Conservation (phyloP, 2,329 filamentous ascomycete species). For the Ophiostoma sp. region DNA sequence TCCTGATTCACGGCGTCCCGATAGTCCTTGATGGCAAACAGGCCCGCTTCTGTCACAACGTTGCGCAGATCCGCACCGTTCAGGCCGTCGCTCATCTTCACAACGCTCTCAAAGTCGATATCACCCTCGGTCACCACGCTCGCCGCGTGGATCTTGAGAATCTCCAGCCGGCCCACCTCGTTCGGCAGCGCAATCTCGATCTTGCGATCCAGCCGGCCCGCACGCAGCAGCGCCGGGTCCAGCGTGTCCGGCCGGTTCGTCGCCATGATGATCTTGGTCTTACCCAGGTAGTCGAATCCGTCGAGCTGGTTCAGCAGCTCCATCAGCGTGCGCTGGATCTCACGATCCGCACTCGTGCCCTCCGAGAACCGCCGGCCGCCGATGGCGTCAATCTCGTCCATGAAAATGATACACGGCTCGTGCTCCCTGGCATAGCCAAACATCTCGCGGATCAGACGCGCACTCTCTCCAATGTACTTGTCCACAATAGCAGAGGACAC, state of each 20-base stretch:
- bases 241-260: constrained; percentile 96
- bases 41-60: constrained; percentile 95
- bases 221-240: constrained; percentile 85
- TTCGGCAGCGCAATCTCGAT: constrained; percentile 97
- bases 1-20: constrained; percentile 94
- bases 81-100: constrained; percentile 98
- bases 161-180: constrained; percentile 91
- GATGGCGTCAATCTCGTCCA: constrained; percentile 99
- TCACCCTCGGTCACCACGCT: constrained; percentile 87
- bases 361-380: constrained; percentile 94
- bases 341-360: constrained; percentile 92
- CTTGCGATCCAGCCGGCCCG: constrained; percentile 91
- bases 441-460: constrained; percentile 96
- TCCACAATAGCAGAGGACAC: constrained; percentile 98
- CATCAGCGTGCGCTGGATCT: constrained; percentile 98
- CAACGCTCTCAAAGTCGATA: constrained; percentile 96
- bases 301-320: constrained; percentile 97
- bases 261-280: constrained; percentile 99
- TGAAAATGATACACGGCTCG: constrained; percentile 99
- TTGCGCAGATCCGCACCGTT: constrained; percentile 97
- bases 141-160: constrained; percentile 92
- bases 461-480: constrained; percentile 99
- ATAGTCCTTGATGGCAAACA: constrained; percentile 98
- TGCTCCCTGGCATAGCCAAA: constrained; percentile 99
- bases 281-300: constrained; percentile 97